These are phyloP conservation scores for Dictyostelium purpureum DNA, from an alignment of 78 protist genomes.

Conservation along the genomic window DNA sequence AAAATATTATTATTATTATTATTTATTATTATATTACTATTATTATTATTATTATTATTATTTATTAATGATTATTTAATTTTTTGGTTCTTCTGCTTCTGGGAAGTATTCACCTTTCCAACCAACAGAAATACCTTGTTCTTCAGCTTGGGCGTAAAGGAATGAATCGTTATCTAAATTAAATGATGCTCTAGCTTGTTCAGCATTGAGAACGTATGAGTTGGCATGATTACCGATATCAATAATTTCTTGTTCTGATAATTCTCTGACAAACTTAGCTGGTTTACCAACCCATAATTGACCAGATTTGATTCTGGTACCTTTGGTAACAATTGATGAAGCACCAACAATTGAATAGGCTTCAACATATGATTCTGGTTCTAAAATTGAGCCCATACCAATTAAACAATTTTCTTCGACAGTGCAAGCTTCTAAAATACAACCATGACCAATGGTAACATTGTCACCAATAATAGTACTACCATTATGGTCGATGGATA, in stretches of 20 bases:
- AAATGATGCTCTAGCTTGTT: not conserved
- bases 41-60: too few relatives aligned
- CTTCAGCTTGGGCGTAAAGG: conserved; percentile 32
- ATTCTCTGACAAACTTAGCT: conserved; percentile 47
- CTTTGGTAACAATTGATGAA: conserved; percentile 57
- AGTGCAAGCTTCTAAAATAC: conserved; percentile 81
- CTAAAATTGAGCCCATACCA: conserved; percentile 78
- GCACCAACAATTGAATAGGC: conserved; percentile 73
- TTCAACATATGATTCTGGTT: conserved; percentile 71
- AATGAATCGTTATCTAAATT: conserved; percentile 33
- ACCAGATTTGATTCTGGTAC: conserved; percentile 70
- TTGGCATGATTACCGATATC: conserved; percentile 43
- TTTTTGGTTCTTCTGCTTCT: not conserved
- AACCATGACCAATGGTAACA: conserved; percentile 72
- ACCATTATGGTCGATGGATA: conserved; percentile 74
- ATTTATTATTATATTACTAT: too few relatives aligned
- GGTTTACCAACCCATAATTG: conserved; percentile 81
- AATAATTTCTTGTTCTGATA: conserved; percentile 33
- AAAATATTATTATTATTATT: too few relatives aligned
- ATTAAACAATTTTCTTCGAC: conserved; percentile 77
- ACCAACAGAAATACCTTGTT: conserved; percentile 58
- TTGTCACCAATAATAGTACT: conserved; percentile 72
- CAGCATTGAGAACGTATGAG: not conserved
- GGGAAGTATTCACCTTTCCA: conserved; percentile 60
- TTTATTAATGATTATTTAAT: too few relatives aligned